Evolutionary conservation across 164 flowering plant species (phyloP).

Genomic region (Malania oleifera): DNA sequence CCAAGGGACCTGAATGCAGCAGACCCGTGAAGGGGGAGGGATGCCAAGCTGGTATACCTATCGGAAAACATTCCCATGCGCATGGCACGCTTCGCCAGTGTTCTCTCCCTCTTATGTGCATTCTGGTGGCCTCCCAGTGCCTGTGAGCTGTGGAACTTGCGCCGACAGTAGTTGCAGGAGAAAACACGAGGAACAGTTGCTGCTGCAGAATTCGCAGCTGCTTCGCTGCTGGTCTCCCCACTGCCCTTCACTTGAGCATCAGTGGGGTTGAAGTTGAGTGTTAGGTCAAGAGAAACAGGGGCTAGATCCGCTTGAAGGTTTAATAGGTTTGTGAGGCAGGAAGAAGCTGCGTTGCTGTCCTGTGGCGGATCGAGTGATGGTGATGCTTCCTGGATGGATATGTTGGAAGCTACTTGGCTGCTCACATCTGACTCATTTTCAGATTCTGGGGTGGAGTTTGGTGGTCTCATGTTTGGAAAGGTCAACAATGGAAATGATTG

Average conservation of each 20-base stretch:
- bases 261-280: constrained; percentile 32
- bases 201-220: constrained; percentile 19
- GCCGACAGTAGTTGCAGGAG: constrained; percentile 78
- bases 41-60: constrained; percentile 62
- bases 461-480: constrained; percentile 31
- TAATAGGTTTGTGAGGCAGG: constrained; percentile 21
- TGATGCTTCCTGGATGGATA: constrained; percentile 37
- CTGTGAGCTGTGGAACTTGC: constrained; percentile 85
- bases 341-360: constrained; percentile 22
- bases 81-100: constrained; percentile 77
- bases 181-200: constrained; percentile 49
- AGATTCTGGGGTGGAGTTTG: constrained; percentile 33
- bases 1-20: constrained; percentile 51
- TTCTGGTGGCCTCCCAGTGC: constrained; percentile 91
- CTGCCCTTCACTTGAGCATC: constrained; percentile 24
- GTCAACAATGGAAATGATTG: neutral
- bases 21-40: constrained; percentile 74
- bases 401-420: constrained; percentile 58
- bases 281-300: constrained; percentile 50
- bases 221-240: constrained; percentile 31
- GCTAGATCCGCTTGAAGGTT: constrained; percentile 19
- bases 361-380: constrained; percentile 26
- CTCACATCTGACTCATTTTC: constrained; percentile 57
- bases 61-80: constrained; percentile 68
- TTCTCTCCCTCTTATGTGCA: constrained; percentile 81